These are phyloP conservation scores for Hypoxylon sp. DNA, from an alignment of 2,329 filamentous ascomycete species.

Conservation along the genomic window DNA sequence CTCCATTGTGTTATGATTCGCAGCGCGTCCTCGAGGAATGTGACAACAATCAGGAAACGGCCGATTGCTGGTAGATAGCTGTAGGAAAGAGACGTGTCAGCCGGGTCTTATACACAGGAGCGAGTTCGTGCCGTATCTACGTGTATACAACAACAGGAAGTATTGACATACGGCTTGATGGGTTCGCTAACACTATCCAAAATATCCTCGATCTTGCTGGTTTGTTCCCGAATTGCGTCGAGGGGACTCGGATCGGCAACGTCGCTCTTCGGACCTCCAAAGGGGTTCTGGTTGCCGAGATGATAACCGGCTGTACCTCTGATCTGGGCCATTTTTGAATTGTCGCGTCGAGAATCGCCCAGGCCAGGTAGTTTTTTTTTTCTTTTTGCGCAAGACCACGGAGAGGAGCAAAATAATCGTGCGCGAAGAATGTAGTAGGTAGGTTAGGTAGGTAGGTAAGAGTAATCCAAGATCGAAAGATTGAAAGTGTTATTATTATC, in stretches of 20 bases:
- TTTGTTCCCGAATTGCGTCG: conserved; percentile 91
- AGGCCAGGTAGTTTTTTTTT: conserved; percentile 43
- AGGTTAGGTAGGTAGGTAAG: no score
- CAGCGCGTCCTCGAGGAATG: conserved; percentile 95
- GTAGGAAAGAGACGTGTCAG: conserved; percentile 42
- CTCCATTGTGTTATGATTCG: conserved; percentile 97
- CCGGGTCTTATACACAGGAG: conserved; percentile 11
- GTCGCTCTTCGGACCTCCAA: conserved; percentile 69
- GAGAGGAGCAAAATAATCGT: conserved; percentile 2
- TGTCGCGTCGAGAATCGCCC: conserved; percentile 30
- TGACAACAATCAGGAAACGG: conserved; percentile 96
- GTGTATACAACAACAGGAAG: not conserved
- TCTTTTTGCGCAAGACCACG: conserved; percentile 24
- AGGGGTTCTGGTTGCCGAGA: conserved; percentile 77
- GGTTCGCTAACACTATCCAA: conserved; percentile 89
- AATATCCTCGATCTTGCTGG: conserved; percentile 97
- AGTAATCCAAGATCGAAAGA: no score
- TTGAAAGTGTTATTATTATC: not conserved
- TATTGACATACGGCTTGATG: conserved; percentile 83
- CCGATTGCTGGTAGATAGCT: conserved; percentile 95
- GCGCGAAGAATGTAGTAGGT: conserved; percentile 27
- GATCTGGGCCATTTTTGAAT: conserved; percentile 53
- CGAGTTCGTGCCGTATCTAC: not conserved
- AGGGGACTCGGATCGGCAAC: conserved; percentile 78
- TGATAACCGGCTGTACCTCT: conserved; percentile 83